Evolutionary conservation across 139 green algal genomes (phyloP).

Genomic region (Asterochloris sp.): DNA sequence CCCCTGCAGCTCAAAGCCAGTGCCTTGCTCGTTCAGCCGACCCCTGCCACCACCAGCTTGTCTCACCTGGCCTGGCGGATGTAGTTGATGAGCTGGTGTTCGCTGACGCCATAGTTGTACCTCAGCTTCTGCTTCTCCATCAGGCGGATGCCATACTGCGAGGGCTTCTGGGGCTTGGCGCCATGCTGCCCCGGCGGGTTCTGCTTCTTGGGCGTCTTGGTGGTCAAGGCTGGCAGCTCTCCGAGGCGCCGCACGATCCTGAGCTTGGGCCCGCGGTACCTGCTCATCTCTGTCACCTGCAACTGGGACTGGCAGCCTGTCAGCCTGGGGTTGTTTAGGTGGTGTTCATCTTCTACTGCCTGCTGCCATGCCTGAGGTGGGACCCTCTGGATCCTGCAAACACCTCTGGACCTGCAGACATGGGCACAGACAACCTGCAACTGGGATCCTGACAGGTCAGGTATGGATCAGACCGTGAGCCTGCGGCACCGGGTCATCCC

Average conservation of each 20-base stretch:
- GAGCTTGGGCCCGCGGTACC: slow-evolving; percentile 15
- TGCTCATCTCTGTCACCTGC: slow-evolving; percentile 20
- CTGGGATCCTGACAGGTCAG: no score
- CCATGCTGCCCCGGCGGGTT: slow-evolving; percentile 15
- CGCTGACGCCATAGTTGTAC: slow-evolving; percentile 41
- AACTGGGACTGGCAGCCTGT: no score
- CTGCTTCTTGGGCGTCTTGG: slow-evolving; percentile 29
- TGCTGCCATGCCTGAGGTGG: no score
- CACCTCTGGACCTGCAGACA: no score
- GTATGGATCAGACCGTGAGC: no score
- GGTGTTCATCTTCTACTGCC: no score
- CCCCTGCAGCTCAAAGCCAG: no score
- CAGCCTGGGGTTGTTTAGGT: no score
- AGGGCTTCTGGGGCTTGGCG: slow-evolving; percentile 9
- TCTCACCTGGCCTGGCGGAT: slow-evolving; percentile 24
- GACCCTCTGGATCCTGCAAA: no score
- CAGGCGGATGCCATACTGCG: slow-evolving; percentile 27
- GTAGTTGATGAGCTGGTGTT: slow-evolving; percentile 37
- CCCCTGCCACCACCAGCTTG: background rate
- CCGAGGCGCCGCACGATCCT: slow-evolving; percentile 3
- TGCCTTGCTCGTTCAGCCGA: no score
- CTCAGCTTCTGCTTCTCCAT: slow-evolving; percentile 48
- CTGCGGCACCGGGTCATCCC: no score
- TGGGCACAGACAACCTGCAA: no score
- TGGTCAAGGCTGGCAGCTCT: slow-evolving; percentile 29